Evolutionary conservation across 2,329 filamentous ascomycete genomes (phyloP), one percentile per base, ranked within the genome.

Genomic region (Stachybotrys chartarum): DNA sequence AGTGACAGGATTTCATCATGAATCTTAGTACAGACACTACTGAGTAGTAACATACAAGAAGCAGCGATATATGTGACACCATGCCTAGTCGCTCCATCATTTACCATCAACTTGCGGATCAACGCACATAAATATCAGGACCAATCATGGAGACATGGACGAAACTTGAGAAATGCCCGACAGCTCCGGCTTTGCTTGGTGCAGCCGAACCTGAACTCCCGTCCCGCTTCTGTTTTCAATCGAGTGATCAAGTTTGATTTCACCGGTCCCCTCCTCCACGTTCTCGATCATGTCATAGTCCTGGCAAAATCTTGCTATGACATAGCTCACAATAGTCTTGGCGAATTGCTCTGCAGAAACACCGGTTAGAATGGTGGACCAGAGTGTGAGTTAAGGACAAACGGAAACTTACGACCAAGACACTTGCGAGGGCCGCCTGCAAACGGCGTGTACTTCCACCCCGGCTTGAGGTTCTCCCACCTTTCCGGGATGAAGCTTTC

Each of bases 401-500:
- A 24, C 14, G 64, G 61, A 51, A 63, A 66, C 46, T 65, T 62
- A 56, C 65, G 63, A 10, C 64, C 64, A 14, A 66, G 60, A 56
- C 64, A 66, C 53, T 65, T 66, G 30, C 64, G 59, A 7, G 64
- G 64, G 2, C 64, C 64, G 24, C 63, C 63, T 31, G 64, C 65
- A 54, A 66, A 66, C 5, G 64, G 64, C 6, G 65, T 58, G 45
- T 59, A 66, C 24, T 65, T 61, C 64, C 63, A 66, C 18, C 63
- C 60, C 5, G 63, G 62, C 2, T 57, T 50, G 31, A 63, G 52
- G 56, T 63, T 57, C 57, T 63, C 57, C 66, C 67, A 78, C 17
- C 75, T 61, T 58, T 76, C 73, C 1, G 75, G 75, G 48, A 63
- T 68, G 60, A 75, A 77, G 30, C 72, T 66, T 6, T 72, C 63